These are phyloP conservation scores for Coprinopsis sp. DNA, from an alignment of 768 basidiomycete genomes.

Conservation along the genomic window DNA sequence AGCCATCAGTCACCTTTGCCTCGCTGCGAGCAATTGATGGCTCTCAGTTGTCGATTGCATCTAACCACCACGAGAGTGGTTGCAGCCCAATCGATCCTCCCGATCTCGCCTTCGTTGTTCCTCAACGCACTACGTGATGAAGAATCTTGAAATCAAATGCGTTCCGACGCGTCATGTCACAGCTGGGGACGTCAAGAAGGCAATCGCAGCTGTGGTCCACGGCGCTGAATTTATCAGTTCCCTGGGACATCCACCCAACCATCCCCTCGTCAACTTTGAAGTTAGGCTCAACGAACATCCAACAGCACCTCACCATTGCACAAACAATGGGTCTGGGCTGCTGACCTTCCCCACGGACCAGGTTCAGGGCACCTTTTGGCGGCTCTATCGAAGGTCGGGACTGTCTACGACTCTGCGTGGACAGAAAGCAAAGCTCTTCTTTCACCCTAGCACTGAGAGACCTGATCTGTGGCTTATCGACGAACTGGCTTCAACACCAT, in stretches of 20 bases:
- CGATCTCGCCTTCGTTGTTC: not conserved
- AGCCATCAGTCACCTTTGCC: not conserved
- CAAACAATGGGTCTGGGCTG: not conserved
- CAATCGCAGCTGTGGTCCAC: not conserved
- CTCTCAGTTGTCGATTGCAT: not conserved
- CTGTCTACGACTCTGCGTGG: no score
- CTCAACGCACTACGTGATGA: not conserved
- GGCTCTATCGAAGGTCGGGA: no score
- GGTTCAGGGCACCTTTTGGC: not conserved
- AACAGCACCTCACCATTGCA: not conserved
- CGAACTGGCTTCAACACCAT: constrained; percentile 50
- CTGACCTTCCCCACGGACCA: not conserved
- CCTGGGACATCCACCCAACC: not conserved
- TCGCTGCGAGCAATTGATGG: not conserved
- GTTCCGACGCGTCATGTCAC: not conserved
- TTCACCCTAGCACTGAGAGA: not conserved
- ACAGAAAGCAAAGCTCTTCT: not conserved
- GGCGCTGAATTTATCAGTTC: not conserved
- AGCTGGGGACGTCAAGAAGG: not conserved
- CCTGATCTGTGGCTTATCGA: constrained; percentile 13
- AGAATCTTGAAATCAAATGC: not conserved
- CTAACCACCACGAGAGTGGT: constrained; percentile 2
- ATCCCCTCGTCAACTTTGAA: not conserved
- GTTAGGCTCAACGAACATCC: not conserved
- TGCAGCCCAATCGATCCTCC: not conserved